Conservation (phyloP, 345 rosid genomes). For the Lepidium sativum region DNA sequence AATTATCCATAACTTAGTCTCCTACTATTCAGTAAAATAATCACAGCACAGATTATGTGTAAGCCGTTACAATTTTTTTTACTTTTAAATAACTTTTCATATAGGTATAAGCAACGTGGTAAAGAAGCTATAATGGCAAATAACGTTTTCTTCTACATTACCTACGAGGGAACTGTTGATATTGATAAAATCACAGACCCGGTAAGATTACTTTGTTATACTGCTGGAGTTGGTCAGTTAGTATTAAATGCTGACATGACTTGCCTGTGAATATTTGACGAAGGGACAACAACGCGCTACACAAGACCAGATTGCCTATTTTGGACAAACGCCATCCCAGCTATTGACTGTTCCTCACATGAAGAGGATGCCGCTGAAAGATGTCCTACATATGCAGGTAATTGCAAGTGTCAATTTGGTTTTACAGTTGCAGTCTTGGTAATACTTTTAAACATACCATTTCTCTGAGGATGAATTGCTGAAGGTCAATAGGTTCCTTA, state of each 20-base stretch:
- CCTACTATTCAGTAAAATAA: conserved; percentile 9
- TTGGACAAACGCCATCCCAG: conserved; percentile 99
- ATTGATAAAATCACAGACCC: conserved; percentile 84
- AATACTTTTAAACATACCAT: not conserved
- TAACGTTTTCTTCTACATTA: conserved; percentile 93
- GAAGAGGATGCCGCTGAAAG: conserved; percentile 70
- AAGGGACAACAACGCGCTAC: conserved; percentile 90
- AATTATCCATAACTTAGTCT: not conserved
- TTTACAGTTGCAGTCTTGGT: conserved; percentile 2
- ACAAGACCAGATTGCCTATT: conserved; percentile 98
- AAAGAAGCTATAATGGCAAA: conserved; percentile 92
- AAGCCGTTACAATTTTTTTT: not conserved
- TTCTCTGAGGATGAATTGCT: not conserved
- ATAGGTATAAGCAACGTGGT: conserved; percentile 95
- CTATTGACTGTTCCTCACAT: conserved; percentile 79
- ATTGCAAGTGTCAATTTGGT: conserved; percentile 4
- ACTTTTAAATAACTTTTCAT: conserved; percentile 18
- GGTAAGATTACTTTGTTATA: conserved; percentile 38
- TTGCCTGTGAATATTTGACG: conserved; percentile 16
- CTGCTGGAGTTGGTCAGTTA: conserved; percentile 6
- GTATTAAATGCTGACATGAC: conserved; percentile 4
- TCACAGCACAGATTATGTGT: not conserved
- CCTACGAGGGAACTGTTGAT: conserved; percentile 93
- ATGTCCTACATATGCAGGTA: conserved; percentile 92
- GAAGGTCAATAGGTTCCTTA: conserved; percentile 6